Evolutionary conservation across 2,329 filamentous ascomycete genomes (phyloP).

Genomic region (Camptophora hylomeconis): DNA sequence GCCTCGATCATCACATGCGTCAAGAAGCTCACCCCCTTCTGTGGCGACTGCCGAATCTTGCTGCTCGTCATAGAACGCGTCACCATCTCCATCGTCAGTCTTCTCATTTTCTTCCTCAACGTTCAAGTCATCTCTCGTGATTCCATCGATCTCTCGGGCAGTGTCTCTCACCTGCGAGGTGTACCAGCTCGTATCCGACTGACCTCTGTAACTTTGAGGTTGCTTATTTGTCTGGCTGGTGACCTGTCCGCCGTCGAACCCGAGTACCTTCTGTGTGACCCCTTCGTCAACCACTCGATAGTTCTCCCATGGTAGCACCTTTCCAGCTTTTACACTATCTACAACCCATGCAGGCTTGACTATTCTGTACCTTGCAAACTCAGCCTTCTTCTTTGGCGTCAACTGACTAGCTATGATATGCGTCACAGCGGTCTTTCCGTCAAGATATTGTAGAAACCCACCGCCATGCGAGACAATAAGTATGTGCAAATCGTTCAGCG

Average conservation of each 20-base stretch:
- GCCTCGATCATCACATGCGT: no score
- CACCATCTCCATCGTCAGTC: no score
- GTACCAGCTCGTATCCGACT: slow-evolving; percentile 75
- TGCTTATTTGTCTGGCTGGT: slow-evolving; percentile 52
- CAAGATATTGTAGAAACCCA: slow-evolving; percentile 85
- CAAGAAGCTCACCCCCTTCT: no score
- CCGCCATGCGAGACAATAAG: slow-evolving; percentile 90
- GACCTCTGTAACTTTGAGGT: slow-evolving; percentile 59
- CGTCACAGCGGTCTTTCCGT: slow-evolving; percentile 86
- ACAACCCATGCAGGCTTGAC: slow-evolving; percentile 92
- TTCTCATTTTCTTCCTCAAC: no score
- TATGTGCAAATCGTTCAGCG: slow-evolving; percentile 73
- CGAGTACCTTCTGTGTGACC: slow-evolving; percentile 64
- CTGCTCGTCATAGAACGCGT: no score
- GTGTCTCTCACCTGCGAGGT: slow-evolving; percentile 49
- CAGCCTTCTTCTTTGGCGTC: slow-evolving; percentile 83
- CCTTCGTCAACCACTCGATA: slow-evolving; percentile 81
- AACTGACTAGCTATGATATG: slow-evolving; percentile 88
- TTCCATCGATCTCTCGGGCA: slow-evolving; percentile 2
- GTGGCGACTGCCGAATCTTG: no score
- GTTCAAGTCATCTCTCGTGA: no score
- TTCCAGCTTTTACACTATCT: slow-evolving; percentile 73
- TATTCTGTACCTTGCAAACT: slow-evolving; percentile 77
- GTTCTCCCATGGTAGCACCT: slow-evolving; percentile 69
- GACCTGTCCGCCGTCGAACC: slow-evolving; percentile 49